Base-by-base conservation (phyloP, 2,329 filamentous ascomycete genomes). In the Aspergillus sp. region DNA sequence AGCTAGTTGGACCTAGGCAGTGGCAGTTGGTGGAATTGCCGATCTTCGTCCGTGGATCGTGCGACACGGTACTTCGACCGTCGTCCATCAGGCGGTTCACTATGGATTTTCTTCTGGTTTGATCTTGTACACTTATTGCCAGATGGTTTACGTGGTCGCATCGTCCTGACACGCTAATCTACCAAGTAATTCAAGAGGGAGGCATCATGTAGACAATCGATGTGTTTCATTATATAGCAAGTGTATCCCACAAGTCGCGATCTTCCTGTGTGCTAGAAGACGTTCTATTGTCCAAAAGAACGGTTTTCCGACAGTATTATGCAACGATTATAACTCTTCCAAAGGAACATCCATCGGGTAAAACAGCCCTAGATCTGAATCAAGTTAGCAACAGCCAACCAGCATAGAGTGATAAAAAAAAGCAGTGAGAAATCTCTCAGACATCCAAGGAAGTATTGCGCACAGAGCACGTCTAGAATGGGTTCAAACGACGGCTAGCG, bases 371-470 rank as follows among this genome's bases (percentile, higher is more conserved):
- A 29, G 34, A 38, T 38, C 34, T 38, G 7, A 21, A 10, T 17
- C 40, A 42, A 43, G 45, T 52, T 17, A 48, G 50, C 20, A 36
- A 48, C 21, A 38, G 19, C n/a, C 29, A 42, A 20, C 16, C 19
- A 19, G 19, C 40, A 42, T 14, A 11, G 40, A 21, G n/a, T 20
- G 21, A 19, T n/a, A 43, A 16, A n/a, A 34, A 52, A 14, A 19
- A 19, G 17, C 20, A 32, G 38, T 29, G 29, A 42, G 34, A 46
- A 32, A 48, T 52, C 50, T 52, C 50, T 64, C 68, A 70, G 67
- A 70, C 68, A 70, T 70, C 68, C 68, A 70, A 70, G 68, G 68
- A 70, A 70, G 68, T 64, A 61, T 59, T 64, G 62, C 67, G 66
- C 66, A 62, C 67, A 70, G 50, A 54, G 64, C 61, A 61, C 62